These are phyloP conservation scores for Lactarius evosmus DNA, from an alignment of 768 basidiomycete genomes.

Conservation along the genomic window DNA sequence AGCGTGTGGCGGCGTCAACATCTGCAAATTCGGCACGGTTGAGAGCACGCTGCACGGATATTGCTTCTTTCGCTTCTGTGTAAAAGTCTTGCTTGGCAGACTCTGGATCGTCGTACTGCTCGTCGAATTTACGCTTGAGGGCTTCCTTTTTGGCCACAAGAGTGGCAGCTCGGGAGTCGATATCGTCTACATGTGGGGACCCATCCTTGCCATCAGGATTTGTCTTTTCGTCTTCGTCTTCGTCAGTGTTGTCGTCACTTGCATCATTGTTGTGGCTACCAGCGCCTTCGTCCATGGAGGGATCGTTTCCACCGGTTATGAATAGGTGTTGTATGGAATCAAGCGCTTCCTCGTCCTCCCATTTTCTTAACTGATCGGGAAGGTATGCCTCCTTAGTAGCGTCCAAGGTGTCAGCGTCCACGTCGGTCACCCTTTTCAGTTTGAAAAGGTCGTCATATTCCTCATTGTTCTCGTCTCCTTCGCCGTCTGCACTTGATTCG, in stretches of 20 bases:
- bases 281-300: constrained; percentile 16
- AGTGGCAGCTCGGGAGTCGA: constrained; percentile 45
- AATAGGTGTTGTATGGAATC: constrained; percentile 86
- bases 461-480: constrained; percentile 38
- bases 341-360: constrained; percentile 83
- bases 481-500: constrained; percentile 27
- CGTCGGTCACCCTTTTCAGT: constrained; percentile 37
- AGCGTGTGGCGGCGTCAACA: constrained; percentile 71
- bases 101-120: constrained; percentile 91
- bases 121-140: constrained; percentile 93
- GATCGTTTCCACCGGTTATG: constrained; percentile 69
- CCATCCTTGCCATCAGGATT: constrained; percentile 36
- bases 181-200: constrained; percentile 24
- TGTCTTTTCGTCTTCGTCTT: constrained; percentile 41
- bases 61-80: constrained; percentile 86
- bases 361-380: constrained; percentile 55
- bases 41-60: constrained; percentile 76
- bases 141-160: constrained; percentile 86
- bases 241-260: constrained; percentile 41
- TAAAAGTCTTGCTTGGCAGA: constrained; percentile 82
- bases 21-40: constrained; percentile 84
- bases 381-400: constrained; percentile 61
- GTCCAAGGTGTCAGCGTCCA: constrained; percentile 56
- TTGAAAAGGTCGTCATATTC: constrained; percentile 78
- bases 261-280: constrained; percentile 35